Evolutionary conservation across 2,329 filamentous ascomycete genomes (phyloP).

Genomic region (Clonostachys byssicola): DNA sequence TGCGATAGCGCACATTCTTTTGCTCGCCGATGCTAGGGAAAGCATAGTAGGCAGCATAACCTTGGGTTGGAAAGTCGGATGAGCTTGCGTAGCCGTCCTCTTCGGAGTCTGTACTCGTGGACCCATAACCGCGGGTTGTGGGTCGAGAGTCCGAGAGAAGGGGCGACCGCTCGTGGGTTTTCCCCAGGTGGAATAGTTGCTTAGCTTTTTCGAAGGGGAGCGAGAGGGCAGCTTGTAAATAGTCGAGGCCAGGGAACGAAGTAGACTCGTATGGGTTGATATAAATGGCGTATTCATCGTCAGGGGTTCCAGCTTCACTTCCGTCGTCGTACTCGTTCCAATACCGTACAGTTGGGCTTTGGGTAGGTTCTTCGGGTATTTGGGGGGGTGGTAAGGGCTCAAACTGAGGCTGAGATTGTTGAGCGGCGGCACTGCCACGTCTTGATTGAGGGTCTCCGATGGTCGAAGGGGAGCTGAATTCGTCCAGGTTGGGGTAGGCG

Average conservation of each 20-base stretch:
- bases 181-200: conserved; percentile 36
- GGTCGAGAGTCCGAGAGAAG: conserved; percentile 15
- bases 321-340: conserved; percentile 89
- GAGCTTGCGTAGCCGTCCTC: conserved; percentile 49
- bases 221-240: conserved; percentile 48
- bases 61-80: conserved; percentile 40
- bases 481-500: conserved; percentile 30
- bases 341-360: conserved; percentile 41
- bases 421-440: conserved; percentile 1
- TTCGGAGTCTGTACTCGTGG: conserved; percentile 31
- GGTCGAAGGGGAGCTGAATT: conserved; percentile 30
- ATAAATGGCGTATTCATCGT: conserved; percentile 68
- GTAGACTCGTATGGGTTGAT: conserved; percentile 62
- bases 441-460: conserved; percentile 9
- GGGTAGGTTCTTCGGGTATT: not conserved
- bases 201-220: conserved; percentile 46
- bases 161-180: conserved; percentile 16
- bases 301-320: conserved; percentile 59
- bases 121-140: conserved; percentile 20
- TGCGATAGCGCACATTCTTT: conserved; percentile 42
- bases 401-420: conserved; percentile 12
- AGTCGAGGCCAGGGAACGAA: conserved; percentile 59
- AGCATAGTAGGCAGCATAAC: conserved; percentile 51
- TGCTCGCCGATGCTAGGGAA: conserved; percentile 49
- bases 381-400: conserved; percentile 16